These are phyloP conservation scores for Apiotrichum montevideense DNA, from an alignment of 1,284 basidiomycete species.

Conservation along the genomic window DNA sequence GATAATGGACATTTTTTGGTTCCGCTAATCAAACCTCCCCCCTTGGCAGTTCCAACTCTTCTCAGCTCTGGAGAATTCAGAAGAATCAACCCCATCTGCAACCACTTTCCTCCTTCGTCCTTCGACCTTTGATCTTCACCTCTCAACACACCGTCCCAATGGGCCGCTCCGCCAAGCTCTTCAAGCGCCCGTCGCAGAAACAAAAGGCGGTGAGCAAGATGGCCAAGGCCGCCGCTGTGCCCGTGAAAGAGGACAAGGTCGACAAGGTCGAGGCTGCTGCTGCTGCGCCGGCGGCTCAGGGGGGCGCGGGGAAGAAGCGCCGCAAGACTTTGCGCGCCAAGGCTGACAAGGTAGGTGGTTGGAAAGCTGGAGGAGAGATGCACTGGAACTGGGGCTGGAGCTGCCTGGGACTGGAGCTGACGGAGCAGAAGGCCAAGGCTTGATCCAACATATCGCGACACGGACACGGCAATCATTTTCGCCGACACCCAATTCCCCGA, in stretches of 20 bases:
- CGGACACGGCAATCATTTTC: too few species aligned
- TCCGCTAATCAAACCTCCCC: too few species aligned
- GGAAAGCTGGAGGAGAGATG: too few species aligned
- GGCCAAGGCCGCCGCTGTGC: conserved; percentile 22
- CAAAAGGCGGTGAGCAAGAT: conserved; percentile 31
- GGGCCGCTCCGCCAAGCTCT: conserved; percentile 38
- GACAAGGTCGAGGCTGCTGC: not conserved
- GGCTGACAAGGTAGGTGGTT: conserved; percentile 13
- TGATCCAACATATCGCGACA: not conserved
- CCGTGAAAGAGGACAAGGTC: not conserved
- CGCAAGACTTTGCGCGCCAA: conserved; percentile 15
- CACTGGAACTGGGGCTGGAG: too few species aligned
- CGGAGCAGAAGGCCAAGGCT: not conserved
- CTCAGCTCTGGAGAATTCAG: too few species aligned
- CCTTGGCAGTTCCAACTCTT: too few species aligned
- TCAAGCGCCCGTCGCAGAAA: conserved; percentile 35
- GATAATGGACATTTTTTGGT: too few species aligned
- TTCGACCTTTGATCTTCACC: too few species aligned
- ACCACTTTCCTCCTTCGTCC: too few species aligned
- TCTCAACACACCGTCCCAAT: conserved; percentile 8
- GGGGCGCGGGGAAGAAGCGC: conserved; percentile 10
- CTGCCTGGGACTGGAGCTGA: not conserved
- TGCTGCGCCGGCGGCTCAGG: not conserved
- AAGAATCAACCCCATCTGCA: too few species aligned
- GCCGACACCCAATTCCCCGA: too few species aligned